These are phyloP conservation scores for Barnettozyma hawaiiensis DNA, from an alignment of 1,139 yeast genomes.

Conservation along the genomic window DNA sequence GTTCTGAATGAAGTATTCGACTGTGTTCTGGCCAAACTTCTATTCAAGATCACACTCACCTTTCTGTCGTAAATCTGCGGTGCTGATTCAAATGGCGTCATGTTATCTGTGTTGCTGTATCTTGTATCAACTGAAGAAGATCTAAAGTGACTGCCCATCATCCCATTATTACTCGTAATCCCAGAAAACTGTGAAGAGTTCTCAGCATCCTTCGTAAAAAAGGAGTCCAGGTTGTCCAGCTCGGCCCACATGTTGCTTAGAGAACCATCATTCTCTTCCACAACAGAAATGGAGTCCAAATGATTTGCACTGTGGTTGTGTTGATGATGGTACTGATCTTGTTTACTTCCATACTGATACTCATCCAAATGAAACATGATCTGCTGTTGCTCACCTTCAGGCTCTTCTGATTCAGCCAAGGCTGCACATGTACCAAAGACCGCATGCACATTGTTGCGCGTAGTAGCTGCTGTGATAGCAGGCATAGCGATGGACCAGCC, in stretches of 20 bases:
- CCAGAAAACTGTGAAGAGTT: constrained; percentile 21
- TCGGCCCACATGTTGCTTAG: constrained; percentile 95
- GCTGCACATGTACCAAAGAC: constrained; percentile 77
- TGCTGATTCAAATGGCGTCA: constrained; percentile 56
- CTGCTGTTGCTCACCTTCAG: constrained; percentile 34
- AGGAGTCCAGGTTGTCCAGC: constrained; percentile 88
- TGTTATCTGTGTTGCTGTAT: constrained; percentile 38
- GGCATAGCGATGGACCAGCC: constrained; percentile 99
- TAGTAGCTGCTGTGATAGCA: constrained; percentile 76
- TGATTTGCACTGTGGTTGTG: constrained; percentile 24
- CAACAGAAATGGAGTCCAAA: constrained; percentile 38
- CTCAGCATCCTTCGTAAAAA: constrained; percentile 66
- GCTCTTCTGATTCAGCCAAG: constrained; percentile 25
- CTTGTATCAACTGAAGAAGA: constrained; percentile 49
- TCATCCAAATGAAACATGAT: constrained; percentile 67
- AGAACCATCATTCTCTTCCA: constrained; percentile 57
- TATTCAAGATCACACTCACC: constrained; percentile 67
- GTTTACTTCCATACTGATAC: constrained; percentile 43
- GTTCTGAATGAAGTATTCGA: constrained; percentile 74
- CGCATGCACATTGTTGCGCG: constrained; percentile 91
- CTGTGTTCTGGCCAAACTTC: constrained; percentile 70
- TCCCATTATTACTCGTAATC: constrained; percentile 21
- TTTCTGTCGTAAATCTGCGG: constrained; percentile 78
- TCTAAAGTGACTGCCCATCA: constrained; percentile 34
- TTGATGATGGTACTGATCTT: constrained; percentile 13